Evolutionary conservation across 441 rosid genomes (phyloP), one percentile per base, ranked within the genome.

Genomic region (Pelargonium cotyledonis): DNA sequence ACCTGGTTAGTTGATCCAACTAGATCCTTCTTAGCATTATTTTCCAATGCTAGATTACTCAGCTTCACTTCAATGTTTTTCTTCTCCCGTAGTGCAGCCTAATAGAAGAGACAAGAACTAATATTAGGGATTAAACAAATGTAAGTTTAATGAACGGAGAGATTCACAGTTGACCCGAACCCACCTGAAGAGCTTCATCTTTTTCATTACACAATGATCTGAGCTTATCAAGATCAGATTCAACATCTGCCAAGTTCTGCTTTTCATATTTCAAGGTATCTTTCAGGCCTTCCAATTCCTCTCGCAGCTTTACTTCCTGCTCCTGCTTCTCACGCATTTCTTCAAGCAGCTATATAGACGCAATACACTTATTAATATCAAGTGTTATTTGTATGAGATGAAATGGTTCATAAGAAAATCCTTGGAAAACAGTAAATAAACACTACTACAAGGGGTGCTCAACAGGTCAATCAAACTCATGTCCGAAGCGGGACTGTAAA

Each of bases 271-370:
- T 88, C 81, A 87, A 81, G 70, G 86, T 70, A 68, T 71, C 86
- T 85, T 80, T 80, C 79, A 88, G 51, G 68, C 78, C 69, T 72
- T 87, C 86, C 82, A 90, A 69, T 76, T 91, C 94, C 77, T 86
- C 92, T 71, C 77, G 92, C 78, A 90, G 61, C 70, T 76, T 78
- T 46, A 66, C 71, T 77, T 88, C 93, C 79, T 82, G 84, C 41
- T 73, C 79, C 77, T 78, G 85, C 81, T 86, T 91, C 74, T 85
- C 96, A 31, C 79, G 86, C 80, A 91, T 63, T 70, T 91, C 96
- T 76, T 86, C 91, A 71, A 76, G 65, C 76, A 91, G 79, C 99
- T 93, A 77, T 26, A 80, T 49, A 19, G 71, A 73, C 71, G 77
- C 70, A 62, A 15, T 65, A 55, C 61, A 74, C 53, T 63, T 15